Base-by-base conservation (phyloP, 768 basidiomycete genomes). In the Suillus subluteus region DNA sequence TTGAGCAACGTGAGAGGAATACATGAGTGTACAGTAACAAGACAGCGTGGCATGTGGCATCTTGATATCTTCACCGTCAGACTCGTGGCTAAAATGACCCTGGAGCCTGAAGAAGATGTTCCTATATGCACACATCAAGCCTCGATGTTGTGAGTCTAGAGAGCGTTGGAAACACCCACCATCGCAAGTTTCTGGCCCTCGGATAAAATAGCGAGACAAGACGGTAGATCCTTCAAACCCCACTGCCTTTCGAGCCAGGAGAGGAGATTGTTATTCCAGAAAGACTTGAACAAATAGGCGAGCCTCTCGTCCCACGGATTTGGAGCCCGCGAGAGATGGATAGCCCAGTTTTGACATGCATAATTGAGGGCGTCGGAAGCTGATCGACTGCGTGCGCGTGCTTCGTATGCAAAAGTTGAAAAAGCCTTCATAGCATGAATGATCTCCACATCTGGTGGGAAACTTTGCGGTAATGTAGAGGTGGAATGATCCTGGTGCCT, bases 201-300 rank as follows among this genome's bases (percentile, higher is more conserved):
- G 2, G 32, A 55, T 21, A 55, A 21, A n/a, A 55, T 35, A 35
- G 18, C 6, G 6, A 55, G 32, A 21, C 54, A 55, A 35, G 54
- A 35, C 18, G 12, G 54, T 9, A 55, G 2, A 21, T 35, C 54
- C 11, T 21, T 55, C 54, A 21, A 35, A 35, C 54, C 12, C 54
- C 54, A 55, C 54, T 55, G 54, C 18, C 32, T 55, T 35, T 55
- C 32, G 54, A 55, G 54, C 54, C 54, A 55, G 18, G 18, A 35
- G 54, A 21, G 18, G 18, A 55, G 54, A 21, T 6, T 6, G 6
- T 6, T 5, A 16, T 55, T 35, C 54, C 54, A 55, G 54, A 55
- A 55, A 21, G 54, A 32, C 1, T 55, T 18, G 0, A 55, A 55
- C 6, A 32, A 2, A 35, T 55, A 0, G 32, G 18, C 2, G 32